Conservation (phyloP, 2,329 filamentous ascomycete species). For the Microcera coccophila region DNA sequence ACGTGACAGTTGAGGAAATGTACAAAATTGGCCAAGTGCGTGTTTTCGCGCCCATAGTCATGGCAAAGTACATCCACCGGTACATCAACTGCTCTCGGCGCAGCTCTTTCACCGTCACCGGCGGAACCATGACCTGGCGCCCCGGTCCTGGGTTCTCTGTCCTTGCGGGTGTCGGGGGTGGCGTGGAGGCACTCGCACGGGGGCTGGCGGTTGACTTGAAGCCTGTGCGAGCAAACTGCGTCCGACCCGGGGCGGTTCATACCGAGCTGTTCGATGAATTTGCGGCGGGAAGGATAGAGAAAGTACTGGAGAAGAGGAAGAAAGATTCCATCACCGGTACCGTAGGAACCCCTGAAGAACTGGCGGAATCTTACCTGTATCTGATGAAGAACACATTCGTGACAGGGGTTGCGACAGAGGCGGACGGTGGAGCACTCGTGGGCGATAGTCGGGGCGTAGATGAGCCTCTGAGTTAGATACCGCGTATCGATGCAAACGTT, state of each 20-base stretch:
- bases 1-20: slow-evolving; percentile 39
- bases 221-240: slow-evolving; percentile 60
- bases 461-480: slow-evolving; percentile 4
- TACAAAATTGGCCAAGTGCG: slow-evolving; percentile 45
- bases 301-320: slow-evolving; percentile 10
- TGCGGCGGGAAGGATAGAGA: slow-evolving; percentile 11
- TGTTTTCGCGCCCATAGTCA: slow-evolving; percentile 47
- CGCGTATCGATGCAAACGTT: too few relatives aligned
- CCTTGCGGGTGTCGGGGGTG: slow-evolving; percentile 46
- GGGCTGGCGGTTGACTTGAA: slow-evolving; percentile 59
- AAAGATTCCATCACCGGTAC: slow-evolving; percentile 18
- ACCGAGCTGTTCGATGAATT: slow-evolving; percentile 39
- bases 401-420: slow-evolving; percentile 31
- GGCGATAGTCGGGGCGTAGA: slow-evolving; percentile 16
- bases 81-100: slow-evolving; percentile 40
- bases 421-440: slow-evolving; percentile 23
- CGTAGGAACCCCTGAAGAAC: slow-evolving; percentile 35
- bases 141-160: slow-evolving; percentile 51
- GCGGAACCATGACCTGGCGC: slow-evolving; percentile 47
- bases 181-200: slow-evolving; percentile 49
- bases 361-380: slow-evolving; percentile 43
- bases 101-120: slow-evolving; percentile 55
- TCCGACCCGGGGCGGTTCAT: slow-evolving; percentile 52
- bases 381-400: slow-evolving; percentile 40
- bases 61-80: slow-evolving; percentile 46